Evolutionary conservation across 2,329 filamentous ascomycete species (phyloP).

Genomic region (Neocucurbitaria cava): DNA sequence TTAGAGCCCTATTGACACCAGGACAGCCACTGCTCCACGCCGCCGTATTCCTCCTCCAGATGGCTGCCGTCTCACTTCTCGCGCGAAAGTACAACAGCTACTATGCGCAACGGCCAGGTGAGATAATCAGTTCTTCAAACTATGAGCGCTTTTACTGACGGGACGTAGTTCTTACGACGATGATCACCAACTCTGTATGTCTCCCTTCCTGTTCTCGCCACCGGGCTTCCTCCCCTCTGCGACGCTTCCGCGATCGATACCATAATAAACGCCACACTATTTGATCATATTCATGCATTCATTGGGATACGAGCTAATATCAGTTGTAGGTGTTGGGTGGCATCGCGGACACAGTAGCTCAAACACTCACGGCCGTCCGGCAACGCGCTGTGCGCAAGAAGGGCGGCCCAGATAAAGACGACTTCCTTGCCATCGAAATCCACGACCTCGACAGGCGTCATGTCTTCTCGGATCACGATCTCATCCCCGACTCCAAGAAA

Average conservation of each 20-base stretch:
- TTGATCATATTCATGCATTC: background rate
- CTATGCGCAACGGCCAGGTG: slow-evolving; percentile 88
- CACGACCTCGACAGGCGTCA: slow-evolving; percentile 85
- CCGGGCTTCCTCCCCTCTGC: slow-evolving; percentile 3
- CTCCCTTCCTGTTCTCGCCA: slow-evolving; percentile 8
- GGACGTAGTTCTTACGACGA: slow-evolving; percentile 84
- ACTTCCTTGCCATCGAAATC: slow-evolving; percentile 84
- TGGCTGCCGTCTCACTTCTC: slow-evolving; percentile 82
- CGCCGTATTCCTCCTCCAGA: slow-evolving; percentile 84
- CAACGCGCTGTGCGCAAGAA: slow-evolving; percentile 72
- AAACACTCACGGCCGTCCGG: slow-evolving; percentile 85
- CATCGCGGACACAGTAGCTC: slow-evolving; percentile 94
- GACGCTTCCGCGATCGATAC: background rate
- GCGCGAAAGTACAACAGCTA: slow-evolving; percentile 90
- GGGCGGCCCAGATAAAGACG: slow-evolving; percentile 67
- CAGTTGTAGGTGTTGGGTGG: slow-evolving; percentile 72
- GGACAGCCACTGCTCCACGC: slow-evolving; percentile 83
- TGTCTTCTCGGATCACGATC: slow-evolving; percentile 68
- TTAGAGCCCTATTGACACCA: slow-evolving; percentile 14
- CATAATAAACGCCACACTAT: background rate
- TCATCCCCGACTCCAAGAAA: slow-evolving; percentile 67
- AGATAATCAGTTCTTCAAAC: slow-evolving; percentile 24
- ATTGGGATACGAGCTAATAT: slow-evolving; percentile 13
- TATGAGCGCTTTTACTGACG: slow-evolving; percentile 18
- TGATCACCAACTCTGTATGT: slow-evolving; percentile 93